These are phyloP conservation scores for Aurinia saxatilis DNA, from an alignment of 345 rosid species.

Conservation along the genomic window DNA sequence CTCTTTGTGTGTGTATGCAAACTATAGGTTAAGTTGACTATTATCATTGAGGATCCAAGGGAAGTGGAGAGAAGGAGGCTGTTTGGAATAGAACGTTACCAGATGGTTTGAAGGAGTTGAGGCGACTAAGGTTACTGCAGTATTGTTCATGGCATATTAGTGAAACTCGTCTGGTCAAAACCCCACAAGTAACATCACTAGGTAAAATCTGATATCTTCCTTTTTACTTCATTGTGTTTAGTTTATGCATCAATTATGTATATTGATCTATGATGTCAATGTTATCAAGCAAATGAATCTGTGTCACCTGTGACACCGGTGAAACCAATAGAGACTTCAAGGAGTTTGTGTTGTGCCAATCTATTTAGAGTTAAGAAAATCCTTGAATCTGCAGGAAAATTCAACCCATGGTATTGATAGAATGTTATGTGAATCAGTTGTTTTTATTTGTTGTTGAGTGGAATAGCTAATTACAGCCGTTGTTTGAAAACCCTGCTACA, in stretches of 20 bases:
- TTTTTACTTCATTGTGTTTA: background rate
- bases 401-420: background rate
- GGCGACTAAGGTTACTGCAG: too few species aligned
- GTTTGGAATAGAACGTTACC: slow-evolving; percentile 76
- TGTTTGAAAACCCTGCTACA: background rate
- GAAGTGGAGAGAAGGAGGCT: slow-evolving; percentile 79
- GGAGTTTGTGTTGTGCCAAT: too few species aligned
- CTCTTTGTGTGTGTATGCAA: background rate
- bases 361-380: too few species aligned
- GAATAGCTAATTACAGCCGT: background rate
- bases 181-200: slow-evolving; percentile 1
- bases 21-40: slow-evolving; percentile 64
- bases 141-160: too few species aligned
- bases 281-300: slow-evolving; percentile 34
- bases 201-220: too few species aligned
- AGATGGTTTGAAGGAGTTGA: too few species aligned
- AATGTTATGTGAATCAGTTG: background rate
- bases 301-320: slow-evolving; percentile 16
- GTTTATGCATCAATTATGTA: background rate
- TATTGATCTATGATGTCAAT: background rate
- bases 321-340: background rate
- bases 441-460: background rate
- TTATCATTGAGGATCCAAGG: slow-evolving; percentile 90
- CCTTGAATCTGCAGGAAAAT: too few species aligned
- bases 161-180: slow-evolving; percentile 20